Conservation (phyloP, 2,329 filamentous ascomycete genomes). For the Claviceps arundinis region DNA sequence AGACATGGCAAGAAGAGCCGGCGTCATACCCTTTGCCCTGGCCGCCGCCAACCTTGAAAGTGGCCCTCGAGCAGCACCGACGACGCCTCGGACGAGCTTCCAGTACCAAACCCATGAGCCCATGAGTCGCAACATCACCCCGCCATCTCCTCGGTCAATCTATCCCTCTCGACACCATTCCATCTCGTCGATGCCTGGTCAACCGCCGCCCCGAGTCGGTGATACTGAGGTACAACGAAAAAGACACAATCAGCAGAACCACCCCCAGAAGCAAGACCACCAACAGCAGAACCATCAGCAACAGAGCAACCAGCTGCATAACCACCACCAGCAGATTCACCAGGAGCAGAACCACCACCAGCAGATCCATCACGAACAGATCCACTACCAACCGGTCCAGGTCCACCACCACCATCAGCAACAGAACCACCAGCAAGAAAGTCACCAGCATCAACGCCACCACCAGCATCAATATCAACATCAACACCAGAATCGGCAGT, state of each 20-base stretch:
- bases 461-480: neutral
- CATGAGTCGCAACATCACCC: conserved; percentile 28
- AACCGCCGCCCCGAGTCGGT: conserved; percentile 16
- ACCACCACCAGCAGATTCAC: conserved; percentile 13
- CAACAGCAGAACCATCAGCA: conserved; percentile 4
- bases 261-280: conserved; percentile 14
- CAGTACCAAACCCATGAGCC: conserved; percentile 35
- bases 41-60: conserved; percentile 40
- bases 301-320: conserved; percentile 13
- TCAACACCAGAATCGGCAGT: neutral
- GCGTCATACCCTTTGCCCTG: conserved; percentile 72
- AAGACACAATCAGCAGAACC: neutral
- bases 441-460: neutral
- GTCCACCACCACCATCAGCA: conserved; percentile 11
- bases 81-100: conserved; percentile 25
- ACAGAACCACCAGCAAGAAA: too few species aligned
- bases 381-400: conserved; percentile 15
- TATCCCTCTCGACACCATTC: conserved; percentile 26
- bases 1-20: conserved; percentile 87
- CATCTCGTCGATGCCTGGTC: conserved; percentile 20
- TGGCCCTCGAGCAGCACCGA: conserved; percentile 25
- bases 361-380: neutral
- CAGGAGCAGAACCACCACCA: neutral
- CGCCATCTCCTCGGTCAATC: conserved; percentile 25
- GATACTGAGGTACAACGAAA: conserved; percentile 9